Base-by-base conservation (phyloP, 352 stramenopile species). In the Phytophthora megakarya region DNA sequence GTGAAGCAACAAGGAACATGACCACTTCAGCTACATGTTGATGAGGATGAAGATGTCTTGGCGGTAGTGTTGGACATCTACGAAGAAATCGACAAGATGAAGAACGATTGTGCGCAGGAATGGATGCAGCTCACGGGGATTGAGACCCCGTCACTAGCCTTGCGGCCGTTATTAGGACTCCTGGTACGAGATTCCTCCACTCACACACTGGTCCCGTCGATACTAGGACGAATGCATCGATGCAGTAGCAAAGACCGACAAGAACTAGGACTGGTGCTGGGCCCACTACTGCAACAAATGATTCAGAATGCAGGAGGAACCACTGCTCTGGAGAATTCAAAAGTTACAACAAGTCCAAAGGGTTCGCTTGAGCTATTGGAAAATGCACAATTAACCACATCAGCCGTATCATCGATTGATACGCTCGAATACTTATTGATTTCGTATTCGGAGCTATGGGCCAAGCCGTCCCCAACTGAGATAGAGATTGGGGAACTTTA, bases 81-180 rank as follows among this genome's bases (percentile, higher is more conserved):
- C 43, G 60, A 76, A 12, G 47, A 65, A 9, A 72, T 82, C n/a
- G 73, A 81, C 43, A 44, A 50, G 7, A 42, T n/a, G 4, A 22
- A 51, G 16, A 68, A 74, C 11, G 21, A 61, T 35, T 77, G 72
- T 30, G 58, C 48, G 3, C 11, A 63, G 30, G 13, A 52, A 16
- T 65, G 67, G 28, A 50, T 57, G 8, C 33, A 48, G 3, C 32
- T 63, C 15, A 49, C 50, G 3, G 62, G 28, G 1, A 32, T 21
- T 1, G 25, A 46, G 0, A 45, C 26, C 3, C 67, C 73, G 1
- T 76, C 67, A 4, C 9, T 65, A 23, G 43, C 59, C 28, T 47
- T 84, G 38, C 72, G 76, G 19, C 70, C 65, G n/a, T 64, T 84
- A 26, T 42, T 79, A 13, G 61, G 62, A 9, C 21, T 80, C 11